Evolutionary conservation across 2,329 filamentous ascomycete species (phyloP).

Genomic region (Fusarium anthophilum): DNA sequence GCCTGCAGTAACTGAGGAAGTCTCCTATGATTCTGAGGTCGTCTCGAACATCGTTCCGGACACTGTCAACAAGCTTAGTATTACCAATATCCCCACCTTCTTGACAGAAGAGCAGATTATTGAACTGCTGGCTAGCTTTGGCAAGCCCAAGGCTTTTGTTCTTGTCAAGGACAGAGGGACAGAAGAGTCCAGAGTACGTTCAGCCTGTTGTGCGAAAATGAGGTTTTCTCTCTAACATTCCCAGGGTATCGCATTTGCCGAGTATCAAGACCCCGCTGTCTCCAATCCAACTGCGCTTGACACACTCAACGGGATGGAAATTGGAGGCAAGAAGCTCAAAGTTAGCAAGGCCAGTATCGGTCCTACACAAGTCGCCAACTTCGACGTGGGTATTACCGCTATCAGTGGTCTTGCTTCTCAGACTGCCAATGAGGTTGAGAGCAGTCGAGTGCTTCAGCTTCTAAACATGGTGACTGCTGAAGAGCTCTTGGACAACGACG

Average conservation of each 20-base stretch:
- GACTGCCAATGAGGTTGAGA: constrained; percentile 79
- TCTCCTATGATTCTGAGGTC: constrained; percentile 77
- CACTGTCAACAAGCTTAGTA: constrained; percentile 93
- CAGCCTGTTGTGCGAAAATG: no score
- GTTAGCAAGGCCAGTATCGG: constrained; percentile 92
- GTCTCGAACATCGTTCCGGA: constrained; percentile 86
- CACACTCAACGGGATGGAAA: constrained; percentile 90
- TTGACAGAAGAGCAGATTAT: constrained; percentile 91
- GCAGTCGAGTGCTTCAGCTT: constrained; percentile 86
- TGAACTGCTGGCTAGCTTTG: constrained; percentile 90
- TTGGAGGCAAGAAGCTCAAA: constrained; percentile 86
- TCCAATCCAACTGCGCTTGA: constrained; percentile 88
- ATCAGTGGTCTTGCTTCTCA: constrained; percentile 98
- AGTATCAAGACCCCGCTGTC: constrained; percentile 78
- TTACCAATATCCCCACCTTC: constrained; percentile 88
- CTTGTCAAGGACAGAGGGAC: constrained; percentile 87
- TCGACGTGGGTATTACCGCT: constrained; percentile 96
- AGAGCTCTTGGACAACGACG: constrained; percentile 91
- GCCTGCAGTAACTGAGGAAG: constrained; percentile 78
- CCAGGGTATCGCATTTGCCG: constrained; percentile 95
- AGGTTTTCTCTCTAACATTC: constrained; percentile 42
- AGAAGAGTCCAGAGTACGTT: constrained; percentile 83
- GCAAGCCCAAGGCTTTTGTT: constrained; percentile 90
- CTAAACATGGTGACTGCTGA: constrained; percentile 99
- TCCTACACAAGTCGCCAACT: constrained; percentile 87